Conservation (phyloP, 2,329 filamentous ascomycete species). For the Colletotrichum magnum region DNA sequence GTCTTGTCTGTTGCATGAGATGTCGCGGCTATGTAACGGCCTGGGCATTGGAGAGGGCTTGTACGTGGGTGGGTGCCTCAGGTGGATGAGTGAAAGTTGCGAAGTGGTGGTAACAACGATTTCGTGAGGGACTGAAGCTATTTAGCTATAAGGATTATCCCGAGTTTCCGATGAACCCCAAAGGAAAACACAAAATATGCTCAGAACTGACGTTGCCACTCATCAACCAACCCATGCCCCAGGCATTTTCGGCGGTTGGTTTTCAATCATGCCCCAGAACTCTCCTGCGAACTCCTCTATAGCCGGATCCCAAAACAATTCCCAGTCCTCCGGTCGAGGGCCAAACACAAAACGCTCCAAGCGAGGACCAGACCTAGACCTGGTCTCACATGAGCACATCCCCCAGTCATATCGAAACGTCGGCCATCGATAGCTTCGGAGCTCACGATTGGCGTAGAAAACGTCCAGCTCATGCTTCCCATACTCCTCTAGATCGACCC, state of each 20-base stretch:
- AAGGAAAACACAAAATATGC: too few species aligned
- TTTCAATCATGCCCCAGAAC: slow-evolving; percentile 4
- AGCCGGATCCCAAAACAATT: background rate
- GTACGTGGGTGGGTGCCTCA: too few species aligned
- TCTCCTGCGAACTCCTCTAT: background rate
- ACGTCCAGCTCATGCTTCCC: background rate
- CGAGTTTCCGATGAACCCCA: too few species aligned
- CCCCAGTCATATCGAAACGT: background rate
- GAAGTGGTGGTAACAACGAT: too few species aligned
- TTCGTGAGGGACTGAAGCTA: too few species aligned
- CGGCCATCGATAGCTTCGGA: background rate
- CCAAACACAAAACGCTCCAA: background rate
- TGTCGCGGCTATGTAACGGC: too few species aligned
- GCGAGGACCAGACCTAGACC: background rate
- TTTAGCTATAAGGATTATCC: too few species aligned
- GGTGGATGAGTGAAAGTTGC: too few species aligned
- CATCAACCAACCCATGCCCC: slow-evolving; percentile 1
- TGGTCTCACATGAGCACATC: too few species aligned
- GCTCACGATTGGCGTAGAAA: background rate
- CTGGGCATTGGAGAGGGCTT: too few species aligned
- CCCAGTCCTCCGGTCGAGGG: background rate
- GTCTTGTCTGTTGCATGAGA: too few species aligned
- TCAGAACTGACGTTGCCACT: too few species aligned
- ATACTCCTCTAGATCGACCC: background rate
- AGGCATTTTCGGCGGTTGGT: background rate